Evolutionary conservation across 2,329 filamentous ascomycete genomes (phyloP), one percentile per base, ranked within the genome.

Genomic region (Hypoxylon sp.): DNA sequence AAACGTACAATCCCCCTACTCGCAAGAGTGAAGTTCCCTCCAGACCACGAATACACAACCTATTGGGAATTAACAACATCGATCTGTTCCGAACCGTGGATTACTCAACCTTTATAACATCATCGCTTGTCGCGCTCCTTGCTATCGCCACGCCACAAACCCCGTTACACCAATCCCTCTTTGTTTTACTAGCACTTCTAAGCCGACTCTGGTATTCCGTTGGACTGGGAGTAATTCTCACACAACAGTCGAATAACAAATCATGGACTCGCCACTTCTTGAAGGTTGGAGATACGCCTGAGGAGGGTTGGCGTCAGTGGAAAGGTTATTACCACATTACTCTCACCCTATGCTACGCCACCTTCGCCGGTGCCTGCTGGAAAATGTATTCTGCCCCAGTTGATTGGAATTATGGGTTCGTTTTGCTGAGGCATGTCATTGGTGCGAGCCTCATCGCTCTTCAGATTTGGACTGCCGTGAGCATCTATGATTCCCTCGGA

Each of bases 251-350:
- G 13, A 87, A 88, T 65, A 84, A 87, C 72, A 97, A 97, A 75
- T 86, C 89, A 71, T 97, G 94, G 91, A 97, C 93, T 11, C 86
- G 94, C 17, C 94, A 99, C 75, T 99, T 97, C 68, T 83, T 99
- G 73, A 99, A 99, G 71, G 97, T 88, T 66, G 94, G 94, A 55
- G 94, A 97, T 70, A 91, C 83, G 55, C 87, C 87, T 2, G 87
- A 88, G 55, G 94, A 97, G 72, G 93, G 93, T 3, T 99, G 94
- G 94, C 86, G 88, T 48, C 93, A 99, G 70, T 99, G 94, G 94
- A 97, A 97, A 73, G 91, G 89, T 21, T 84, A 96, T 66, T 97
- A 97, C 66, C 91, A 99, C 69, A 79, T 97, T 61, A 95, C 90
- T 72, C 92, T 93, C 82, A 84, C 86, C 48, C 86, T 97, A 83